Base-by-base conservation (phyloP, 2,329 filamentous ascomycete species). In the Epichloe typhina region DNA sequence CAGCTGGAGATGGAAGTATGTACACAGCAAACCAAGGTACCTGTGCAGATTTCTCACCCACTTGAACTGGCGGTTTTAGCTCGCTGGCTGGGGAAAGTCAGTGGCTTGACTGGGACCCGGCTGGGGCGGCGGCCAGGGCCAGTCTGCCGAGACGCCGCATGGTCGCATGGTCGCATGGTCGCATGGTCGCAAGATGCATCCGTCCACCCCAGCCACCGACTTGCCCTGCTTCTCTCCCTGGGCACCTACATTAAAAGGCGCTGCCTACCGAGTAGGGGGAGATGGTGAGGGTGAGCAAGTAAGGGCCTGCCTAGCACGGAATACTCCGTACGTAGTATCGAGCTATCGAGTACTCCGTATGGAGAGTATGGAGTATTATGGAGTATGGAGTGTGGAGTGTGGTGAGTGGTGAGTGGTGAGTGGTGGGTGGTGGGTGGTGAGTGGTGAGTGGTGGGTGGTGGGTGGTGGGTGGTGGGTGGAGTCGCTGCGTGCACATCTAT, bases 21-120 rank as follows among this genome's bases (percentile, higher is more conserved):
- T 17, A 50, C 49, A 21, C 15, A 35, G 43, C 36, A 39, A 41
- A 21, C 33, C 11, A 23, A 52, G 50, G 46, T 45, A 52, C 46
- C 40, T 51, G 46, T 33, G 45, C 50, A 47, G 33, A 51, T 52
- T 54, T 39, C 31, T 19, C 43, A 13, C 35, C 6, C 46, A 47
- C 42, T 23, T 17, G 13, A n/a, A 21, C 40, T 11, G n/a, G 40
- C 40, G n/a, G n/a, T 21, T 40, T 35, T 39, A 19, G 19, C 19
- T 52, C 35, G 17, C 43, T 39, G 47, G 44, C 38, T 36, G 47
- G 37, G 47, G 51, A 11, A 35, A 39, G 47, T 46, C 48, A 40
- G 47, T 53, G 47, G 51, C 51, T 53, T 50, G 49, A 41, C 46
- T 38, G 49, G 47, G 47, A 43, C 26, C 48, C 35, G 52, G 45